A percentile compares a stretch with the other conserved stretches of the same genome.
Conservation (phyloP, 441 rosid genomes). For the Gossypium laxum region DNA sequence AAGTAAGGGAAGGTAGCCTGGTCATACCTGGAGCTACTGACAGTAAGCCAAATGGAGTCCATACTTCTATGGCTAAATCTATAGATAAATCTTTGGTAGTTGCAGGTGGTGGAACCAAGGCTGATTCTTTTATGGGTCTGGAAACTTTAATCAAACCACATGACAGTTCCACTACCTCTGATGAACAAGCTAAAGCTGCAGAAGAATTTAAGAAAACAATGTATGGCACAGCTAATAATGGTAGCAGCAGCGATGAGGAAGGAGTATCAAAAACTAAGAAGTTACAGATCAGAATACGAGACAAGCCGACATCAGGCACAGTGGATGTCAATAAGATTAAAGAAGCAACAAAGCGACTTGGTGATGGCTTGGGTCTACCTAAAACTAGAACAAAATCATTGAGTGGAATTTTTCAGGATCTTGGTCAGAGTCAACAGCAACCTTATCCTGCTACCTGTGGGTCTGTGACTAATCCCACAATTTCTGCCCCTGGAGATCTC, state of each 20-base stretch:
- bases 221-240: slow-evolving; percentile 68
- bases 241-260: slow-evolving; percentile 96
- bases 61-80: slow-evolving; percentile 35
- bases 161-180: slow-evolving; percentile 37
- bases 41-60: slow-evolving; percentile 35
- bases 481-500: slow-evolving; percentile 53
- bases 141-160: slow-evolving; percentile 51
- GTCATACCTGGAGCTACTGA: slow-evolving; percentile 45
- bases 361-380: slow-evolving; percentile 68
- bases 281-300: slow-evolving; percentile 79
- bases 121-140: slow-evolving; percentile 63
- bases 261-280: slow-evolving; percentile 59
- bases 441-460: slow-evolving; percentile 33
- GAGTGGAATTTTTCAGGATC: slow-evolving; percentile 51
- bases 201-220: slow-evolving; percentile 93
- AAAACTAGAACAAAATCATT: slow-evolving; percentile 61
- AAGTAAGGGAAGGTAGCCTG: slow-evolving; percentile 77
- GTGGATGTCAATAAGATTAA: slow-evolving; percentile 87
- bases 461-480: slow-evolving; percentile 31
- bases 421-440: slow-evolving; percentile 46
- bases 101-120: slow-evolving; percentile 39
- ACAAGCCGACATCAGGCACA: slow-evolving; percentile 66
- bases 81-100: slow-evolving; percentile 34
- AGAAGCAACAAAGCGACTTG: slow-evolving; percentile 86
- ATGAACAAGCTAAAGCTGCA: slow-evolving; percentile 90